Conservation (phyloP, 331 rosid genomes). For the Malus hybrid region DNA sequence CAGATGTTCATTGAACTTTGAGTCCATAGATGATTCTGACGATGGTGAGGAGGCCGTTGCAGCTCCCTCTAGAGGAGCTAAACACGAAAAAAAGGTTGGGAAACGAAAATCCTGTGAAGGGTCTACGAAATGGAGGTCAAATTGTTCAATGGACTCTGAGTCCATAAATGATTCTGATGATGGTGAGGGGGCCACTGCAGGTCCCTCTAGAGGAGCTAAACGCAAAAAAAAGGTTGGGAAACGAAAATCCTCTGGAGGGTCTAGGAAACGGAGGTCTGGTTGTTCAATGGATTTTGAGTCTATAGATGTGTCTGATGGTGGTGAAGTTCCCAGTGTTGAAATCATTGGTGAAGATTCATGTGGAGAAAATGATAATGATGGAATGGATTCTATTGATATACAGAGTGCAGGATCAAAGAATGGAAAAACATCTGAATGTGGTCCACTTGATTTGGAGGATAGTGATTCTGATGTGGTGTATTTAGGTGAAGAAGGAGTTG, state of each 20-base stretch:
- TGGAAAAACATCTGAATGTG: neutral
- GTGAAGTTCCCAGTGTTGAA: neutral
- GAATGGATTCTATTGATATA: neutral
- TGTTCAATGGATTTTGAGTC: neutral
- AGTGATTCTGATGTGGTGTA: too few relatives aligned
- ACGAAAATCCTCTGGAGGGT: neutral
- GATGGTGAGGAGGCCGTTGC: too few relatives aligned
- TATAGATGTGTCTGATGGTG: neutral
- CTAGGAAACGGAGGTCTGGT: neutral
- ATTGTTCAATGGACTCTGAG: neutral
- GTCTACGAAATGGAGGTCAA: neutral
- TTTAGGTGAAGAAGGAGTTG: too few relatives aligned
- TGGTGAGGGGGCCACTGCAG: neutral
- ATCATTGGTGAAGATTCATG: neutral
- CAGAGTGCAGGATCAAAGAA: neutral
- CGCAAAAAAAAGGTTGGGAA: neutral
- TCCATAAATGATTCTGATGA: neutral
- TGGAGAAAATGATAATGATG: neutral
- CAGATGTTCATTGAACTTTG: too few relatives aligned
- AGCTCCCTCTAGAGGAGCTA: too few relatives aligned
- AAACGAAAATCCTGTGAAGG: neutral
- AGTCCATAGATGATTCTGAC: too few relatives aligned
- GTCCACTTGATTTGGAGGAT: neutral
- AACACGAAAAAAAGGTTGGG: neutral
- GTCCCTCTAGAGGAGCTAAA: too few relatives aligned